Conservation (phyloP, 2,329 filamentous ascomycete genomes). For the Phaeomoniella chlamydospora region DNA sequence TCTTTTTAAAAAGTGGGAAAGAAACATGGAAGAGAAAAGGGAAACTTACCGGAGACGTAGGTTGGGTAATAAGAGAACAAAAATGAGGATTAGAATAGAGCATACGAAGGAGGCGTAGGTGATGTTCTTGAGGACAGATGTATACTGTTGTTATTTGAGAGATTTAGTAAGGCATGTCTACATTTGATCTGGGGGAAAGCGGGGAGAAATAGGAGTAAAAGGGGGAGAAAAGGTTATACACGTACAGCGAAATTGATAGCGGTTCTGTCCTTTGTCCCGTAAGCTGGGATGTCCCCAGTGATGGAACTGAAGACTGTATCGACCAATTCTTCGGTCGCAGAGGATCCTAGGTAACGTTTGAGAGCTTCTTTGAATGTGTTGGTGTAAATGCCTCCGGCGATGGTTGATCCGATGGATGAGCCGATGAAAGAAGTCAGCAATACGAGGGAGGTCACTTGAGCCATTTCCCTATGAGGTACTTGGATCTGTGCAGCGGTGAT, state of each 20-base stretch:
- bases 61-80: neutral
- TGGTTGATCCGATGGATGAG: conserved; percentile 19
- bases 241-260: conserved; percentile 25
- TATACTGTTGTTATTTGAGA: no score
- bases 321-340: conserved; percentile 16
- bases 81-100: neutral
- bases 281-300: conserved; percentile 22
- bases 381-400: conserved; percentile 37
- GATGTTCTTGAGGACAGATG: neutral
- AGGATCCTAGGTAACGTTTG: conserved; percentile 19
- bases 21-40: no score
- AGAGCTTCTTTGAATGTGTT: conserved; percentile 25
- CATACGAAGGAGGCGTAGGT: neutral
- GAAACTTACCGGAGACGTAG: no score
- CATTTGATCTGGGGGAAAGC: no score
- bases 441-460: conserved; percentile 32
- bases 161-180: no score
- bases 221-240: neutral
- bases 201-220: no score
- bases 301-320: conserved; percentile 31
- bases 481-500: conserved; percentile 31
- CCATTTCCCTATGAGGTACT: conserved; percentile 29
- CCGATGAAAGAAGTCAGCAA: conserved; percentile 27
- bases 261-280: conserved; percentile 23
- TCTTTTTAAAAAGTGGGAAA: no score